Evolutionary conservation across 2,329 filamentous ascomycete species (phyloP).

Genomic region (Calonectria pseudoreteaudii): DNA sequence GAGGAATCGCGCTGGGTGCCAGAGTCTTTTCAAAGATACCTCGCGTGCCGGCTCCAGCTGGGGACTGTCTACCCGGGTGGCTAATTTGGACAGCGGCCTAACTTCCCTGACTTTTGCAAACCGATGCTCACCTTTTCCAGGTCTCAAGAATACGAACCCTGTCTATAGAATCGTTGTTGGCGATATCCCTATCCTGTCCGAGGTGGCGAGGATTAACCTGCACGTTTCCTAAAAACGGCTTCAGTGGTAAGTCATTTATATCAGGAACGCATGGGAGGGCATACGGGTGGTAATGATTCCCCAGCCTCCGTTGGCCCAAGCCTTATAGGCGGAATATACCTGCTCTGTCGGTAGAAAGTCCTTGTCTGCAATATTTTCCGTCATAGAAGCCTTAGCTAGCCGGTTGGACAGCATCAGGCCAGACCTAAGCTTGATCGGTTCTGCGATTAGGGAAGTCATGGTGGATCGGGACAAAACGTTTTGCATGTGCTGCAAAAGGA

Average conservation of each 20-base stretch:
- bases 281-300: neutral
- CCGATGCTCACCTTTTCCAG: neutral
- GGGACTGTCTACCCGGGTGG: constrained; percentile 5
- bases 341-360: neutral
- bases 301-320: constrained; percentile 14
- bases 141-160: neutral
- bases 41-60: neutral
- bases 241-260: neutral
- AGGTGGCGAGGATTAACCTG: neutral
- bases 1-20: constrained; percentile 4
- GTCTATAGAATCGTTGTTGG: neutral
- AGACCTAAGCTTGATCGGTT: constrained; percentile 39
- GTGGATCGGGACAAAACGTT: neutral
- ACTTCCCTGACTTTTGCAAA: neutral
- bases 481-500: neutral
- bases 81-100: neutral
- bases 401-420: constrained; percentile 65
- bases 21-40: neutral
- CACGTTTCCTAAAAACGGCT: neutral
- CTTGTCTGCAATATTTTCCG: neutral
- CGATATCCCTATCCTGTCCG: neutral
- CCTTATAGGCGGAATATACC: neutral
- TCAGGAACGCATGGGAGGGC: neutral
- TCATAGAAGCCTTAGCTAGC: constrained; percentile 42
- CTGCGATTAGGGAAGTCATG: neutral